Conservation (phyloP, 768 basidiomycete species). For the Mycena rebaudengoi region DNA sequence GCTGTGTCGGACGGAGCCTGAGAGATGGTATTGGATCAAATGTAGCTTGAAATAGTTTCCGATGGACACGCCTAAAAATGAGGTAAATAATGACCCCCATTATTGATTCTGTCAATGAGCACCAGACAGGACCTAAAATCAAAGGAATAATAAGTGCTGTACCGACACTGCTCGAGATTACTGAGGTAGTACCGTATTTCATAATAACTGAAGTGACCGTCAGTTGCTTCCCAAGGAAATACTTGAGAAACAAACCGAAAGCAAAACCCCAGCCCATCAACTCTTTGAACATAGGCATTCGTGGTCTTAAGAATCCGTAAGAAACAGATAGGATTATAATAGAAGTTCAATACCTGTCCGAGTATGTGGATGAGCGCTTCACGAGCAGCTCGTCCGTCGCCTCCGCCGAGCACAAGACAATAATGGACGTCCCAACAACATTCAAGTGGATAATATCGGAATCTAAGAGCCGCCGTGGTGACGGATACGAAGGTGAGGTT, state of each 20-base stretch:
- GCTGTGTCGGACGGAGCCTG: conserved; percentile 34
- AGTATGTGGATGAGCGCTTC: conserved; percentile 10
- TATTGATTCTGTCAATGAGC: neutral
- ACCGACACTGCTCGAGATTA: neutral
- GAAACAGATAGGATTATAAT: no score
- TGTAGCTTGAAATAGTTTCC: conserved; percentile 40
- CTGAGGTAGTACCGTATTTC: conserved; percentile 35
- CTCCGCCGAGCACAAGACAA: conserved; percentile 12
- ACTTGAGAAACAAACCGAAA: conserved; percentile 21
- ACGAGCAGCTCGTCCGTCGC: conserved; percentile 1
- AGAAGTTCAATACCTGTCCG: conserved; percentile 5
- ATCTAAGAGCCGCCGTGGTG: no score
- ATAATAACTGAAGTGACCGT: conserved; percentile 24
- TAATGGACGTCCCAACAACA: conserved; percentile 2
- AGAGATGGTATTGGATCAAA: conserved; percentile 37
- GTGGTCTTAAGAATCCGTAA: conserved; percentile 16
- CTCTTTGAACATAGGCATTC: conserved; percentile 31
- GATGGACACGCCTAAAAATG: conserved; percentile 40
- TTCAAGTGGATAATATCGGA: conserved; percentile 14
- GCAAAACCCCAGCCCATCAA: conserved; percentile 38
- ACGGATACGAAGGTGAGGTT: no score
- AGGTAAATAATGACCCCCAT: neutral
- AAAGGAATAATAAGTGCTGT: conserved; percentile 16
- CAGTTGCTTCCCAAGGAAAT: neutral
- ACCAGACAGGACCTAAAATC: conserved; percentile 29